phyloP scores from a whole-genome alignment of 352 stramenopile species.

The Lagenidium sp. region DNA sequence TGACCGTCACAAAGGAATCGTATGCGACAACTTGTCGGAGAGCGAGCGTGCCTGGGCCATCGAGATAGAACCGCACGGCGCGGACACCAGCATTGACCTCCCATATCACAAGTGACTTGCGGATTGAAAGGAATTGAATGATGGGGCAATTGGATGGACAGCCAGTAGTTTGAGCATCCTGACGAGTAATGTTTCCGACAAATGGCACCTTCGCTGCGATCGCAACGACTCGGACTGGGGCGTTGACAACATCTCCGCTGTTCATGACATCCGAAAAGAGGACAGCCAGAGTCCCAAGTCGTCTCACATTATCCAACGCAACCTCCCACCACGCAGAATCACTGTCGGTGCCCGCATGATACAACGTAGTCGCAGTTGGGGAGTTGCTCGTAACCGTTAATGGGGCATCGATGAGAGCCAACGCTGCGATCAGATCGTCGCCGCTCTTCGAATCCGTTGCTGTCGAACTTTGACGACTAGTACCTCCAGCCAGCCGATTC shows the following conservation, averaged over 20 bases:
- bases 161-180: constrained; percentile 6
- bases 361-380: too few species aligned
- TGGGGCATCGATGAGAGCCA: too few species aligned
- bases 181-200: neutral
- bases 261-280: constrained; percentile 29
- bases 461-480: too few species aligned
- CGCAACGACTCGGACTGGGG: constrained; percentile 25
- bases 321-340: neutral
- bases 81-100: constrained; percentile 30
- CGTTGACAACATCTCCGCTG: neutral
- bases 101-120: constrained; percentile 34
- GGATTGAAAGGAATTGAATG: constrained; percentile 15
- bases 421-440: too few species aligned
- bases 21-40: constrained; percentile 51
- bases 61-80: constrained; percentile 42
- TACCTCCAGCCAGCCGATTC: too few species aligned
- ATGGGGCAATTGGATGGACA: constrained; percentile 36
- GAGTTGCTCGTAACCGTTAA: too few species aligned
- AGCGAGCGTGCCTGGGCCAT: constrained; percentile 21
- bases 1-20: constrained; percentile 30
- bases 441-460: too few species aligned
- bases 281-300: constrained; percentile 39
- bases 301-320: constrained; percentile 1
- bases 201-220: constrained; percentile 13
- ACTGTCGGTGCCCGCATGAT: too few species aligned